Evolutionary conservation across 2,329 filamentous ascomycete genomes (phyloP).

Genomic region (Penicillium nordicum): DNA sequence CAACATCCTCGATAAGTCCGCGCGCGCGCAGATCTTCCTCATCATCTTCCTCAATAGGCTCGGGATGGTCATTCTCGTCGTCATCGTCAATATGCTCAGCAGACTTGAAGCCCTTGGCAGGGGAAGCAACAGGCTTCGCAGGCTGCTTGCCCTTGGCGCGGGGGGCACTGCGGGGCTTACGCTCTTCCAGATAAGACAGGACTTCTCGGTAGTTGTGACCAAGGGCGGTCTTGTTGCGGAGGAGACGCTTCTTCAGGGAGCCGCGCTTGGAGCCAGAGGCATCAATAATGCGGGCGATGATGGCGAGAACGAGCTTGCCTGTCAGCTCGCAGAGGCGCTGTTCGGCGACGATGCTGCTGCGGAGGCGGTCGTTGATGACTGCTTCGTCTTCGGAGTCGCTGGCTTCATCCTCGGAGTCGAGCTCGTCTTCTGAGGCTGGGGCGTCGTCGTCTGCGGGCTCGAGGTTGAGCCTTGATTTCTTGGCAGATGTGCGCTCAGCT

Average conservation of each 20-base stretch:
- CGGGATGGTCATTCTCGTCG: slow-evolving; percentile 34
- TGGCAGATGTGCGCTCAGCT: slow-evolving; percentile 74
- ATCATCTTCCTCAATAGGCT: slow-evolving; percentile 39
- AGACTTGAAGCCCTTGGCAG: slow-evolving; percentile 31
- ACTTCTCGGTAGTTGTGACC: slow-evolving; percentile 85
- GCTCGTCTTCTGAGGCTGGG: slow-evolving; percentile 62
- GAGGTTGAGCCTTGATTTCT: slow-evolving; percentile 51
- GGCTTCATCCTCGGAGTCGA: slow-evolving; percentile 43
- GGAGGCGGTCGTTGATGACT: slow-evolving; percentile 52
- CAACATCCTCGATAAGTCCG: slow-evolving; percentile 40
- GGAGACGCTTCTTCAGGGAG: slow-evolving; percentile 66
- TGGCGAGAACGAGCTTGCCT: slow-evolving; percentile 76
- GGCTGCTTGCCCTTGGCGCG: slow-evolving; percentile 36
- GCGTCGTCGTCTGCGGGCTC: slow-evolving; percentile 65
- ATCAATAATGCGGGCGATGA: slow-evolving; percentile 73
- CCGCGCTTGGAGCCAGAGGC: slow-evolving; percentile 56
- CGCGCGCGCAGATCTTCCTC: slow-evolving; percentile 39
- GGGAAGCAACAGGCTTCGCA: slow-evolving; percentile 14
- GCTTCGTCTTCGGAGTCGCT: slow-evolving; percentile 35
- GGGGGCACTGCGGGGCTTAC: slow-evolving; percentile 43
- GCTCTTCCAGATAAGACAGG: slow-evolving; percentile 72
- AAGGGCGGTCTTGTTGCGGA: slow-evolving; percentile 74
- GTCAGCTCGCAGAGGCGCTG: slow-evolving; percentile 82
- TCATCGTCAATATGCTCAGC: slow-evolving; percentile 46
- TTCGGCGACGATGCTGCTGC: slow-evolving; percentile 71